These are phyloP conservation scores for Phytophthora chlamydospora DNA, from an alignment of 352 stramenopile species.

Conservation along the genomic window DNA sequence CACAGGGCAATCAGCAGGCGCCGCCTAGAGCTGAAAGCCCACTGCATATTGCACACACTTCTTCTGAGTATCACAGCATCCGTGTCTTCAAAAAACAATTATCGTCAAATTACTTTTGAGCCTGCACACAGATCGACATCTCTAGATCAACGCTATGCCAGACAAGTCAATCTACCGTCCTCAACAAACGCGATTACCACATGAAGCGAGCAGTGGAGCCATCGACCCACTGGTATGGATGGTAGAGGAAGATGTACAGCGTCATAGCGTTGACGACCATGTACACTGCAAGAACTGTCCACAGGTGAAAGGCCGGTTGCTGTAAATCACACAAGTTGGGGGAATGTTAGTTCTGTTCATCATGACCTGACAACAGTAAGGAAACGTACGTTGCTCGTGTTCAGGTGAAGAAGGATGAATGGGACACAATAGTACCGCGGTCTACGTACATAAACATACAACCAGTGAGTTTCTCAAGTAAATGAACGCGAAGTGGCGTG, in stretches of 20 bases:
- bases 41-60: neutral
- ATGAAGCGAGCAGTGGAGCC: slow-evolving; percentile 85
- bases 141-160: slow-evolving; percentile 3
- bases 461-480: slow-evolving; percentile 6
- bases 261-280: slow-evolving; percentile 67
- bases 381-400: slow-evolving; percentile 67
- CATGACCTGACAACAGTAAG: neutral
- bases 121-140: slow-evolving; percentile 1
- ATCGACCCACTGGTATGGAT: slow-evolving; percentile 80
- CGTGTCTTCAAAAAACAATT: slow-evolving; percentile 3
- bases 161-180: neutral
- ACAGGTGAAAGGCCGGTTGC: slow-evolving; percentile 60
- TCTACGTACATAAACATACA: slow-evolving; percentile 36
- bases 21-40: slow-evolving; percentile 13
- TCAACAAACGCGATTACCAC: slow-evolving; percentile 57
- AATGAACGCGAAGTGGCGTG: neutral
- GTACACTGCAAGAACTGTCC: slow-evolving; percentile 50
- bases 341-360: slow-evolving; percentile 11
- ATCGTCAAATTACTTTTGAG: slow-evolving; percentile 1
- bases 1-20: slow-evolving; percentile 17
- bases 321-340: slow-evolving; percentile 25
- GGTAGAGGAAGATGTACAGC: slow-evolving; percentile 76
- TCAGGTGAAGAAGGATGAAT: slow-evolving; percentile 80
- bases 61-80: neutral
- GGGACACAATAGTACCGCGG: slow-evolving; percentile 85